Base-by-base conservation (phyloP, 176 grass and related monocot genomes). In the Elaeis guineensis region DNA sequence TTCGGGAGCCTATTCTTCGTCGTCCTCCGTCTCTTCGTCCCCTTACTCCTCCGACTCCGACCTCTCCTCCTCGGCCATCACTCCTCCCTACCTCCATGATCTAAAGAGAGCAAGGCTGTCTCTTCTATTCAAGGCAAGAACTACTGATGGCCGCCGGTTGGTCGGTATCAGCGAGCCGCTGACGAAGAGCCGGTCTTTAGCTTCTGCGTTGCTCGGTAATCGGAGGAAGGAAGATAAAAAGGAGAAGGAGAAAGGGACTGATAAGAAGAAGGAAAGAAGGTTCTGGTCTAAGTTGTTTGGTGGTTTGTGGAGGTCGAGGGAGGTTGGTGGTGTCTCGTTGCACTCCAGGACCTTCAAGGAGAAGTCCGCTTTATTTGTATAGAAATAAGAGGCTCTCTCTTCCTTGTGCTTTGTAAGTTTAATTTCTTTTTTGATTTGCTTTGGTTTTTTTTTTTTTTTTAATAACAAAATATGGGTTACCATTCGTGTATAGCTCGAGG, bases 211-310 rank as follows among this genome's bases (percentile, higher is more conserved):
- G 56, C 17, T 48, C 14, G n/a, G 63, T 60, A 39, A 52, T 21
- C 52, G 57, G 16, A 69, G 79, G 52, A 64, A 48, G 60, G 75
- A 86, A 50, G 77, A 69, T 24, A 62, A 64, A 7, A 61, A 71
- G 25, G 51, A 62, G 11, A 59, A 73, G 59, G 26, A 11, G 50
- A 16, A 23, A 25, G 18, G 60, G 24, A 57, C 62, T 59, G 63
- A 59, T 58, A 76, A 73, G 70, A 67, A 73, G 49, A 92, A 73
- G 81, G 65, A 73, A 57, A 55, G 15, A 51, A 62, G 68, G 66
- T 79, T 86, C 71, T 98, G 93, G 93, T 50, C 66, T 3, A 92
- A 92, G 72, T 64, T 98, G 62, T 56, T 92, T 70, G 71, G 20
- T 17, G 82, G 81, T 20, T 62, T 81, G 1, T 75, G 66, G 25